These are phyloP conservation scores for Fusarium pseudocircinatum DNA, from an alignment of 2,329 filamentous ascomycete species.

Conservation along the genomic window DNA sequence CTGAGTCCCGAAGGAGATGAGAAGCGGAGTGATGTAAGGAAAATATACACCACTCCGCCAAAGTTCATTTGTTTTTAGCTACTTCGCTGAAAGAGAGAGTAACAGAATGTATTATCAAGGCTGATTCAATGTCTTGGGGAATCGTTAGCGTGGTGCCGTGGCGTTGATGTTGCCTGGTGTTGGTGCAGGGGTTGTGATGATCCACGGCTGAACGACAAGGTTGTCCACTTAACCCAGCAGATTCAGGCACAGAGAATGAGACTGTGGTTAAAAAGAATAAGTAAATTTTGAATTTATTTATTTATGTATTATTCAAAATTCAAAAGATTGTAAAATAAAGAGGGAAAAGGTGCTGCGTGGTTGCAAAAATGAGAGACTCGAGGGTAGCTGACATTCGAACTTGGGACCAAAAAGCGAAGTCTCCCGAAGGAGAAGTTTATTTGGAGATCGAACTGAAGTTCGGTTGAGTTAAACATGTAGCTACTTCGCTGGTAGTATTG, in stretches of 20 bases:
- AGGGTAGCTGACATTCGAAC: neutral
- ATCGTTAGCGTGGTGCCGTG: neutral
- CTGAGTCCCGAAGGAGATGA: neutral
- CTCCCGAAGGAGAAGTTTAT: neutral
- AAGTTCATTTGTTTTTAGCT: neutral
- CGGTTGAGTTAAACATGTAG: neutral
- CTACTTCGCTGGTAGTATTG: constrained; percentile 3
- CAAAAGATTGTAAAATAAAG: accelerated
- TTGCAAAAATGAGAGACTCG: neutral
- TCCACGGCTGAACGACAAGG: neutral
- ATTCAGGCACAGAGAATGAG: neutral
- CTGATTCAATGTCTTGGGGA: neutral
- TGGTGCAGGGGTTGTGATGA: neutral
- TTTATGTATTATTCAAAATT: accelerated
- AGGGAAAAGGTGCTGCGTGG: accelerated
- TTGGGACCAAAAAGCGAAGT: constrained; percentile 21
- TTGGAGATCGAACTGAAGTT: neutral
- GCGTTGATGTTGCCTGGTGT: neutral
- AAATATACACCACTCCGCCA: neutral
- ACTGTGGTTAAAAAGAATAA: accelerated
- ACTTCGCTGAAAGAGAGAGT: neutral
- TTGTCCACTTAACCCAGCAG: neutral
- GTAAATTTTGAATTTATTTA: accelerated
- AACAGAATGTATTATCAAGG: neutral
- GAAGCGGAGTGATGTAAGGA: neutral